Conservation (phyloP, 208 protist species). For the Leishmania arabica region DNA sequence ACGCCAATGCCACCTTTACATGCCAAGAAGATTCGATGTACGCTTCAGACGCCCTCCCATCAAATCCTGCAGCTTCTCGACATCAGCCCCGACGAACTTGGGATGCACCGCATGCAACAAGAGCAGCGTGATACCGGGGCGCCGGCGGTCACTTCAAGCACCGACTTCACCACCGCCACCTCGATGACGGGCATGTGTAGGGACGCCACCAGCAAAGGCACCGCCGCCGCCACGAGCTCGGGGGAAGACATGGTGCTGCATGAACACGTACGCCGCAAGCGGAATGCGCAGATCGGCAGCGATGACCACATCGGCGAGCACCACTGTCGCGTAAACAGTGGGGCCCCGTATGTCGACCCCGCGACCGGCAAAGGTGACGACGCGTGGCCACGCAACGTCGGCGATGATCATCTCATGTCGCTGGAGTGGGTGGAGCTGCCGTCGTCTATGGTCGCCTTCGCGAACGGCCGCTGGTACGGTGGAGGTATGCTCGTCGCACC, state of each 20-base stretch:
- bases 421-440: conserved; percentile 60
- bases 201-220: not conserved
- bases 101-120: conserved; percentile 6
- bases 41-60: not conserved
- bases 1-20: conserved; percentile 13
- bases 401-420: conserved; percentile 6
- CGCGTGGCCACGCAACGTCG: not conserved
- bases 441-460: conserved; percentile 80
- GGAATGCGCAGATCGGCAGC: not conserved
- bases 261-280: too few species aligned
- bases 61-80: conserved; percentile 20
- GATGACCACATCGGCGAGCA: not conserved
- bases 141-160: not conserved
- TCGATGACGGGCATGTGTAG: not conserved
- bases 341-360: not conserved
- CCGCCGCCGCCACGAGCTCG: not conserved
- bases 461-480: conserved; percentile 83
- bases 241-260: not conserved
- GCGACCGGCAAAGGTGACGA: not conserved
- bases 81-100: conserved; percentile 9
- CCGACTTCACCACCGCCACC: not conserved
- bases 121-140: not conserved
- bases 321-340: not conserved
- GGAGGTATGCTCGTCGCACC: conserved; percentile 78
- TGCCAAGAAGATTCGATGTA: conserved; percentile 11